phyloP scores from a whole-genome alignment of 805 yeast genomes.

The Teunomyces aglyptinius region DNA sequence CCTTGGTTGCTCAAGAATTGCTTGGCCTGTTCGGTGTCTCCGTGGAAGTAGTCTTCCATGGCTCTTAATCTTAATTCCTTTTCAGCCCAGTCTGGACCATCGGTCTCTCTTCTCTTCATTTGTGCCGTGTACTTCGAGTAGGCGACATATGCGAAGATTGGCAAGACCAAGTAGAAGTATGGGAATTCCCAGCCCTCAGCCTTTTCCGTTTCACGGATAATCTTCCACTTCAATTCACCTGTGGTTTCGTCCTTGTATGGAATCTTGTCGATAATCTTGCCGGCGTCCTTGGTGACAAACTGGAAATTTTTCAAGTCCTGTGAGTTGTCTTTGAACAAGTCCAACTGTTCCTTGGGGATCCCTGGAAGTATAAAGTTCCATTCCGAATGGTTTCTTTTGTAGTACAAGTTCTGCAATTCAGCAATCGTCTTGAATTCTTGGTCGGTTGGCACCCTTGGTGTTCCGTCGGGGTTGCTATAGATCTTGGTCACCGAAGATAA shows the following conservation, averaged over 20 bases:
- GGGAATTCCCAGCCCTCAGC: conserved; percentile 84
- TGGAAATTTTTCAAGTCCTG: conserved; percentile 57
- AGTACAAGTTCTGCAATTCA: conserved; percentile 60
- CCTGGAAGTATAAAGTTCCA: conserved; percentile 46
- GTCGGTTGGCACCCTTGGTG: conserved; percentile 68
- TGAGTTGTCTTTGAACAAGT: conserved; percentile 58
- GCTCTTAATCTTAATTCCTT: conserved; percentile 76
- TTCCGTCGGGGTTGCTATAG: conserved; percentile 74
- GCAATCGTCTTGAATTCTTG: conserved; percentile 71
- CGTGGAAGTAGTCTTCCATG: conserved; percentile 61
- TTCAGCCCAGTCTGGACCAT: conserved; percentile 74
- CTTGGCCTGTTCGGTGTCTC: conserved; percentile 49
- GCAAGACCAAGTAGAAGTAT: conserved; percentile 70
- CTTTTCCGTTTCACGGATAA: conserved; percentile 69
- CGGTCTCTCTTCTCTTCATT: conserved; percentile 37
- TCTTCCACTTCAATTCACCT: conserved; percentile 76
- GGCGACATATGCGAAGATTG: conserved; percentile 59
- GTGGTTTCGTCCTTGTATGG: conserved; percentile 78
- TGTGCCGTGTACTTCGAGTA: conserved; percentile 47
- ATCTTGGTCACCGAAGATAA: conserved; percentile 65
- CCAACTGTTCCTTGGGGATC: conserved; percentile 53
- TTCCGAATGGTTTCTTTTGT: conserved; percentile 53
- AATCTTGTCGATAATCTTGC: conserved; percentile 74
- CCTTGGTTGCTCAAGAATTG: conserved; percentile 54
- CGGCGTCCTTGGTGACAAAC: conserved; percentile 46